phyloP scores from a whole-genome alignment of 805 yeast genomes.

The Kurtzmaniella cleridarum region DNA sequence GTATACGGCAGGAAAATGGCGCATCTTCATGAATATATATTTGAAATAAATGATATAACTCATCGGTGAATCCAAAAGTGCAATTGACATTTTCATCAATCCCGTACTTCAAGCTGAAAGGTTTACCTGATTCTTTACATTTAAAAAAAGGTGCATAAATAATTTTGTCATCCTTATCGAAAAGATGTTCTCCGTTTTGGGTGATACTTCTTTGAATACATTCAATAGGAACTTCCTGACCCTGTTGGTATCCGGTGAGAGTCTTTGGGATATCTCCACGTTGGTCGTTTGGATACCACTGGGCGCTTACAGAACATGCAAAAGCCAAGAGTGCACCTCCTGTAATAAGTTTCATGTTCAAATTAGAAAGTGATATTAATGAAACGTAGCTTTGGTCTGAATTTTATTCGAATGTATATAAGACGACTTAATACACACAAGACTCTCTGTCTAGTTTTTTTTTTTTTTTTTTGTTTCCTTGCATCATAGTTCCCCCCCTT shows the following conservation, averaged over 20 bases:
- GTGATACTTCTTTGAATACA: constrained; percentile 69
- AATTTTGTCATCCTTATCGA: constrained; percentile 56
- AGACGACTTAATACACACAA: too few species aligned
- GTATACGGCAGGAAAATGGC: constrained; percentile 66
- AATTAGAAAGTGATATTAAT: neutral
- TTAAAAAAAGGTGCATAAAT: constrained; percentile 53
- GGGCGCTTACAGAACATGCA: constrained; percentile 11
- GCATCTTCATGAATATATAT: constrained; percentile 72
- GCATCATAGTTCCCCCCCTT: too few species aligned
- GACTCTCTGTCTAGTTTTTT: too few species aligned
- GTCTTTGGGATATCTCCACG: constrained; percentile 32
- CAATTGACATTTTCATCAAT: constrained; percentile 50
- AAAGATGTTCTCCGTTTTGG: constrained; percentile 63
- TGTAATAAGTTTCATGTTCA: neutral
- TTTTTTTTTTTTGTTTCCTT: too few species aligned
- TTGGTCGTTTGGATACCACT: constrained; percentile 33
- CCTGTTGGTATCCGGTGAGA: constrained; percentile 30
- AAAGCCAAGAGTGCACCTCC: neutral
- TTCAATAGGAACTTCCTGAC: constrained; percentile 44
- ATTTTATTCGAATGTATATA: too few species aligned
- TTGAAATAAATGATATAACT: constrained; percentile 66
- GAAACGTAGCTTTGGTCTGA: neutral
- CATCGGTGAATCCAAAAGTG: constrained; percentile 58
- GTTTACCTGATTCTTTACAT: constrained; percentile 61
- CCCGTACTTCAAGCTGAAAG: constrained; percentile 52